Conservation (phyloP, 2,329 filamentous ascomycete genomes). For the Monilinia polystroma region DNA sequence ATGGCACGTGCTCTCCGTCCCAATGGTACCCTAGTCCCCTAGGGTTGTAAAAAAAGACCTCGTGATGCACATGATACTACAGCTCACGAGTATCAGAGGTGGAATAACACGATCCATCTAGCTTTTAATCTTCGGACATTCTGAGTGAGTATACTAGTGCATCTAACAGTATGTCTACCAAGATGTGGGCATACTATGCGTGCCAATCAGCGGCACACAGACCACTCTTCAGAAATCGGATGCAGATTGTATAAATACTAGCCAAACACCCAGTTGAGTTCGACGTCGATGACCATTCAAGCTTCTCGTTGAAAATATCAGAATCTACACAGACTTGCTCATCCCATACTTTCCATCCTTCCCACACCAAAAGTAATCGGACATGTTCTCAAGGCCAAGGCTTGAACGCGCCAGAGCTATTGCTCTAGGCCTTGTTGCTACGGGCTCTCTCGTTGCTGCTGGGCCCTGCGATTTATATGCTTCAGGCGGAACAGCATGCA, state of each 20-base stretch:
- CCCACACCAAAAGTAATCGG: slow-evolving; percentile 28
- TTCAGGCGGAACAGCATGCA: slow-evolving; percentile 57
- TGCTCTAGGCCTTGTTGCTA: slow-evolving; percentile 41
- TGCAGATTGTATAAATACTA: background rate
- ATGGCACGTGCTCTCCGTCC: background rate
- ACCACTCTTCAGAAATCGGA: background rate
- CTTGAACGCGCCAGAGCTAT: slow-evolving; percentile 33
- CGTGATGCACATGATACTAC: background rate
- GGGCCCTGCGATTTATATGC: slow-evolving; percentile 63
- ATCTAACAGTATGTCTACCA: background rate
- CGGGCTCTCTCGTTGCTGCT: slow-evolving; percentile 47
- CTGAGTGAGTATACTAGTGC: background rate
- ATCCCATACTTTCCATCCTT: slow-evolving; percentile 13
- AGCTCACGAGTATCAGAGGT: slow-evolving; percentile 8
- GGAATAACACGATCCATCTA: background rate
- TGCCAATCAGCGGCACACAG: slow-evolving; percentile 6
- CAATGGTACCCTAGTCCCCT: background rate
- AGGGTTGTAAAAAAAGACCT: background rate
- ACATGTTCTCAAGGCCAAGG: slow-evolving; percentile 40
- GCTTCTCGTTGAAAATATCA: background rate
- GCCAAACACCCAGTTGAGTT: background rate
- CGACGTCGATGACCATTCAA: background rate
- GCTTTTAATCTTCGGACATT: background rate
- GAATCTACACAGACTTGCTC: background rate
- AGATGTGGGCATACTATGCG: background rate